These are phyloP conservation scores for Acacia confusa DNA, from an alignment of 306 rosid genomes.

Conservation along the genomic window DNA sequence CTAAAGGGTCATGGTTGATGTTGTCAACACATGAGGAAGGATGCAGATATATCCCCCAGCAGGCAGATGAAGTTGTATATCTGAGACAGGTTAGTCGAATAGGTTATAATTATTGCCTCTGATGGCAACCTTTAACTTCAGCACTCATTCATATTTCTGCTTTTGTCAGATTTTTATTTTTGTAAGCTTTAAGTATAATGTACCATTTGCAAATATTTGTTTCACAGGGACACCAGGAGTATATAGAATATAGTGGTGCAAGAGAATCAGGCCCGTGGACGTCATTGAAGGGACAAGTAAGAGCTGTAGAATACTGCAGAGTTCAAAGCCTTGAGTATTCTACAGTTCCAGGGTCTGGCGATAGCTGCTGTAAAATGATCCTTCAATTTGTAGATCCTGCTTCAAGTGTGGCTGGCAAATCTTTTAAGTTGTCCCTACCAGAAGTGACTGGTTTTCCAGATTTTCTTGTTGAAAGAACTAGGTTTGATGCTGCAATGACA, in stretches of 20 bases:
- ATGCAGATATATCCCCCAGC: constrained; percentile 91
- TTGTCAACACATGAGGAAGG: constrained; percentile 83
- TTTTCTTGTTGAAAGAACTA: constrained; percentile 84
- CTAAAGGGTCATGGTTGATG: constrained; percentile 82
- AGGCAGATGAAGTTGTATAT: constrained; percentile 91
- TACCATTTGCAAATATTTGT: constrained; percentile 27
- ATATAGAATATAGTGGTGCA: constrained; percentile 52
- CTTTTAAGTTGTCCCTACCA: constrained; percentile 81
- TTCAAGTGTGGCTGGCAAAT: constrained; percentile 58
- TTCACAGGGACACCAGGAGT: constrained; percentile 94
- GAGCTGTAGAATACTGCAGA: constrained; percentile 82
- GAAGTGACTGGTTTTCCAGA: constrained; percentile 92
- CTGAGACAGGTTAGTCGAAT: constrained; percentile 74
- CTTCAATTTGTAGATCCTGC: constrained; percentile 75
- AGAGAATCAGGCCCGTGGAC: constrained; percentile 83
- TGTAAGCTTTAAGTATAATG: constrained; percentile 8
- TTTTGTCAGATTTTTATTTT: background rate
- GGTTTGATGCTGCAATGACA: constrained; percentile 73
- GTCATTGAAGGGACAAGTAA: constrained; percentile 53
- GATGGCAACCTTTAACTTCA: constrained; percentile 16
- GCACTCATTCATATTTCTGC: background rate
- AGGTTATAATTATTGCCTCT: constrained; percentile 25
- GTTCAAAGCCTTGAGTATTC: constrained; percentile 74
- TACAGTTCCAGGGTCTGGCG: constrained; percentile 88
- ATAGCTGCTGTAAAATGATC: constrained; percentile 94